These are phyloP conservation scores for Penicillium sp. DNA, from an alignment of 2,329 filamentous ascomycete genomes.

Conservation along the genomic window DNA sequence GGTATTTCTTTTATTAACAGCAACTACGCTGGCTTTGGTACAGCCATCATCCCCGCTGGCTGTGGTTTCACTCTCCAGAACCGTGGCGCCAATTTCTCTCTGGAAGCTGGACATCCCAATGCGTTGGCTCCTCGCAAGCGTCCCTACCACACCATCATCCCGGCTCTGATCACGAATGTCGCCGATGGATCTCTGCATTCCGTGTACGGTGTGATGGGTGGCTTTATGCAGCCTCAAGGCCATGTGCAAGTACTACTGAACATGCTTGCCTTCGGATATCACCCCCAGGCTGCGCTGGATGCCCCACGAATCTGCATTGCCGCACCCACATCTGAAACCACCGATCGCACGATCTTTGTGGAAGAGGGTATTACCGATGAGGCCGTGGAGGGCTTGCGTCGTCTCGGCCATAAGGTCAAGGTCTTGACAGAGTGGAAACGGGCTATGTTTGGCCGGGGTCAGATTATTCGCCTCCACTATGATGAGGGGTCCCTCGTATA, in stretches of 20 bases:
- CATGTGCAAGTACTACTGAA: slow-evolving; percentile 92
- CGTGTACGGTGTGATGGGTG: slow-evolving; percentile 96
- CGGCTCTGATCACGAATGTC: slow-evolving; percentile 80
- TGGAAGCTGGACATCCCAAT: slow-evolving; percentile 74
- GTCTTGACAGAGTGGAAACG: slow-evolving; percentile 28
- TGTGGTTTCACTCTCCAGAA: slow-evolving; percentile 96
- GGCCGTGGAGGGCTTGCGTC: slow-evolving; percentile 26
- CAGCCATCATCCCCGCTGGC: slow-evolving; percentile 77
- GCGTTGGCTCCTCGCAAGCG: slow-evolving; percentile 77
- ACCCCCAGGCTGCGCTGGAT: slow-evolving; percentile 86
- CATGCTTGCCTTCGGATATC: slow-evolving; percentile 78
- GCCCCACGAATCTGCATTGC: slow-evolving; percentile 89
- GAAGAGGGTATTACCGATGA: slow-evolving; percentile 29
- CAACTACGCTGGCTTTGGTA: slow-evolving; percentile 86
- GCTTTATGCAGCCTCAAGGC: slow-evolving; percentile 97
- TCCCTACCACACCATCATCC: slow-evolving; percentile 98
- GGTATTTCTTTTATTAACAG: slow-evolving; percentile 96
- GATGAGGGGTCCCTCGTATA: slow-evolving; percentile 78
- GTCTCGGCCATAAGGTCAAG: slow-evolving; percentile 28
- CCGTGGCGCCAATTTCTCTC: slow-evolving; percentile 82
- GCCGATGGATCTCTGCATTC: slow-evolving; percentile 75
- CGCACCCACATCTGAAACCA: slow-evolving; percentile 63
- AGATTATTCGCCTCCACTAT: slow-evolving; percentile 55
- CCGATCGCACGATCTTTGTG: slow-evolving; percentile 26
- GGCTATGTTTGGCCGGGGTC: slow-evolving; percentile 28